A percentile compares a stretch with the other conserved stretches of the same genome.
Conservation (phyloP, 1,284 basidiomycete species). For the Ceratobasidium theobromae region DNA sequence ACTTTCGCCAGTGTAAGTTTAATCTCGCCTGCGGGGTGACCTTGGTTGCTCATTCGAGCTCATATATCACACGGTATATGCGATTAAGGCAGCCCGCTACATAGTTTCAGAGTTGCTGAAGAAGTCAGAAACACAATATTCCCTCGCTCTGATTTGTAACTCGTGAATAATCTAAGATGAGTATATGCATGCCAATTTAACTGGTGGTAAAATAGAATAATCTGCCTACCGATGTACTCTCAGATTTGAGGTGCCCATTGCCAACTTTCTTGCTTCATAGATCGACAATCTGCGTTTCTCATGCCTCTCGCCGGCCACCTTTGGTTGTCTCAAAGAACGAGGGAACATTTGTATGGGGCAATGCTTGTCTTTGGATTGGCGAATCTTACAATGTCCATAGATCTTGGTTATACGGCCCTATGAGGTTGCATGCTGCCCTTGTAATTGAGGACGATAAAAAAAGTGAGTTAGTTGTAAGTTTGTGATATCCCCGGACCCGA, state of each 20-base stretch:
- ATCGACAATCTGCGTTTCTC: constrained; percentile 80
- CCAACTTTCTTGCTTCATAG: constrained; percentile 83
- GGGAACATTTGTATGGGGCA: constrained; percentile 97
- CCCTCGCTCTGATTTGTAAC: no score
- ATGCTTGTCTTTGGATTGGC: constrained; percentile 92
- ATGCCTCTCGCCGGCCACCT: constrained; percentile 90
- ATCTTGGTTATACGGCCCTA: constrained; percentile 80
- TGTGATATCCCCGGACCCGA: neutral
- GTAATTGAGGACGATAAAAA: constrained; percentile 55
- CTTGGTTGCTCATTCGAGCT: neutral
- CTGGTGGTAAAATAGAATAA: no score
- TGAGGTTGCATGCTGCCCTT: constrained; percentile 68
- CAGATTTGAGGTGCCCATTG: constrained; percentile 86
- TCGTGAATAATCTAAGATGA: no score
- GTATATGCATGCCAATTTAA: no score
- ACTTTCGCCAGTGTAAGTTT: constrained; percentile 28
- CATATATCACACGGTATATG: neutral
- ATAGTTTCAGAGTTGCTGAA: constrained; percentile 33
- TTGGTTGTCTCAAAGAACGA: constrained; percentile 90
- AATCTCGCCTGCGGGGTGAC: neutral
- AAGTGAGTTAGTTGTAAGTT: constrained; percentile 58
- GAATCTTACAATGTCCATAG: constrained; percentile 77
- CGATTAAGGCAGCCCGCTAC: neutral
- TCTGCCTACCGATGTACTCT: neutral
- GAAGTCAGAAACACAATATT: neutral